Base-by-base conservation (phyloP, 495 filamentous ascomycete species). In the Aspergillus olivimuriae region DNA sequence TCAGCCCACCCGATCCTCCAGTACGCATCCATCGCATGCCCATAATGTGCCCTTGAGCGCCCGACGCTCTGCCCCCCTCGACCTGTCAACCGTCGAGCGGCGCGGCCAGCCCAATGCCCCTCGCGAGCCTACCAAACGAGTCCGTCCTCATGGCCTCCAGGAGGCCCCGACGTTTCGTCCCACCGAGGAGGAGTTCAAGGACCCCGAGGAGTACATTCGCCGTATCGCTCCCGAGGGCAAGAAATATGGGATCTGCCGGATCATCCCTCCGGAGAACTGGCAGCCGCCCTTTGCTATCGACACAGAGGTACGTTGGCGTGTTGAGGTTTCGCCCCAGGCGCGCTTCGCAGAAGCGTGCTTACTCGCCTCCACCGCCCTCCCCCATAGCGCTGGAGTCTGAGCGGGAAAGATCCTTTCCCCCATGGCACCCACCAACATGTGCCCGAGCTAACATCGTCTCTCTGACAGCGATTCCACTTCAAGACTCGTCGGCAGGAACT, bases 401-500 rank as follows among this genome's bases (percentile, higher is more conserved):
- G n/a, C n/a, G n/a, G n/a, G n/a, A n/a, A n/a, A n/a, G n/a, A n/a
- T n/a, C n/a, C n/a, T n/a, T n/a, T n/a, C n/a, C n/a, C n/a, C n/a
- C n/a, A n/a, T n/a, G n/a, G n/a, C n/a, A n/a, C n/a, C n/a, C n/a
- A n/a, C n/a, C n/a, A n/a, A n/a, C n/a, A n/a, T n/a, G 1, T 2
- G 8, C 14, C 9, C 15, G 4, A 33, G 41, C 51, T 58, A 41
- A 56, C 35, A 11, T 33, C 24, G 8, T 17, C 34, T 11, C 30
- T 15, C 48, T 46, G n/a, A n/a, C n/a, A 97, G 92, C 81, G 81
- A 60, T 99, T 99, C 58, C 92, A 96, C 61, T 99, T 99, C 64
- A 82, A 87, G 43, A 99, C 92, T 5, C 79, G 92, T 62, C 88
- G 90, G 61, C 94, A 97, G 67, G 92, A 99, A 60, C 77, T 99